Percentiles rank a stretch among this genome's conserved stretches.
Conservation (phyloP, 495 filamentous ascomycete species). For the Acidiella bohemica region DNA sequence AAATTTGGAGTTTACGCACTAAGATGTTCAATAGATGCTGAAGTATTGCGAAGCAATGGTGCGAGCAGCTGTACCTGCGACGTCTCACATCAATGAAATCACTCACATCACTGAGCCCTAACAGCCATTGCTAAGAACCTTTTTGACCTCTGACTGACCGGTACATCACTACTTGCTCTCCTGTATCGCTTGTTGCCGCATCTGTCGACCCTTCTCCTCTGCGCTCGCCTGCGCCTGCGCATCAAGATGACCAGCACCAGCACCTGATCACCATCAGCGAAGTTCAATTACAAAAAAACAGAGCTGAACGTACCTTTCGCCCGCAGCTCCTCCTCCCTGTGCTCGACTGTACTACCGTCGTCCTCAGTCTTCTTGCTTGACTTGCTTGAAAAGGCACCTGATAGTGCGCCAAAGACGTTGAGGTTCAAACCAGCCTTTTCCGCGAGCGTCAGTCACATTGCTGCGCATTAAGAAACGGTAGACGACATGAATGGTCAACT, state of each 20-base stretch:
- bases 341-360: conserved; percentile 21
- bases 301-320: conserved; percentile 7
- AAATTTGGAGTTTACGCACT: no score
- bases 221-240: conserved; percentile 6
- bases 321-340: conserved; percentile 15
- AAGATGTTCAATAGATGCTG: no score
- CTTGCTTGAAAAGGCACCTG: conserved; percentile 22
- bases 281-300: neutral
- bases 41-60: no score
- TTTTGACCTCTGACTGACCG: no score
- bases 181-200: conserved; percentile 5
- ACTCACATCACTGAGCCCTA: no score
- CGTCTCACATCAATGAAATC: no score
- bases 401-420: conserved; percentile 26
- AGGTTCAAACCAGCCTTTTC: conserved; percentile 28
- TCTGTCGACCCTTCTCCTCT: conserved; percentile 6
- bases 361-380: conserved; percentile 24
- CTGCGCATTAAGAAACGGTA: neutral
- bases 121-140: no score
- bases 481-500: neutral
- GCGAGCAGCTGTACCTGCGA: no score
- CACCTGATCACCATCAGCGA: conserved; percentile 6
- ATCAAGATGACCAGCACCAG: conserved; percentile 7
- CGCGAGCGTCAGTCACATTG: neutral
- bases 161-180: no score